A percentile compares a stretch with the other conserved stretches of the same genome.
These are phyloP conservation scores for Coniosporium apollinis DNA, from an alignment of 495 filamentous ascomycete species.

Conservation along the genomic window DNA sequence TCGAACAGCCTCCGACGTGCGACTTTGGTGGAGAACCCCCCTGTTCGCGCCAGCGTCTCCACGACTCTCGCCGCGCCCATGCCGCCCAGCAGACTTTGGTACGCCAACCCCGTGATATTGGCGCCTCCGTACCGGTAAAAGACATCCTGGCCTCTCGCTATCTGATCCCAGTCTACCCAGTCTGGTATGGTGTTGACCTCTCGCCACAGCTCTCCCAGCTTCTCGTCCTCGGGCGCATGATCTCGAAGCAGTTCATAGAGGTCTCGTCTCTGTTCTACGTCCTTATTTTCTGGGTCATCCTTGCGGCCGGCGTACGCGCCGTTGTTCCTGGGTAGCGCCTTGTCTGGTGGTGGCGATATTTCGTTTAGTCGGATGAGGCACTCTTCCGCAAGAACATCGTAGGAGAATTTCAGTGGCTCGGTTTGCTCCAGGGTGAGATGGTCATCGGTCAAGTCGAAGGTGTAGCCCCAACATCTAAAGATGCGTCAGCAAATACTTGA, in stretches of 20 bases:
- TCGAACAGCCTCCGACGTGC: conserved; percentile 55
- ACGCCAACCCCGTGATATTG: conserved; percentile 44
- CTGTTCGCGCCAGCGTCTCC: conserved; percentile 60
- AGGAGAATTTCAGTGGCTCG: conserved; percentile 42
- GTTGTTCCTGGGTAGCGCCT: conserved; percentile 18
- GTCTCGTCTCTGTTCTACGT: conserved; percentile 26
- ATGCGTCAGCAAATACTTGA: background rate
- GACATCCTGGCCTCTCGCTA: conserved; percentile 47
- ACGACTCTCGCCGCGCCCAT: conserved; percentile 41
- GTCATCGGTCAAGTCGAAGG: conserved; percentile 50
- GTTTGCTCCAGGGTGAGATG: conserved; percentile 47
- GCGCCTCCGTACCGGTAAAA: conserved; percentile 48
- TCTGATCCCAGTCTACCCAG: conserved; percentile 75
- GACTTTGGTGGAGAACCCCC: conserved; percentile 56
- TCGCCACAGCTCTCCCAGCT: conserved; percentile 43
- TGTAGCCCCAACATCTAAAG: conserved; percentile 40
- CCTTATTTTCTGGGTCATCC: conserved; percentile 9
- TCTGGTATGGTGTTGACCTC: conserved; percentile 52
- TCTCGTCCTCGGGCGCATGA: conserved; percentile 38
- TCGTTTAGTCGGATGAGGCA: conserved; percentile 42
- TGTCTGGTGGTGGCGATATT: conserved; percentile 28
- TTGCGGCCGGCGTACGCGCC: conserved; percentile 8
- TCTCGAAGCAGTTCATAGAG: conserved; percentile 43
- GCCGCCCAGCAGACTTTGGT: conserved; percentile 48
- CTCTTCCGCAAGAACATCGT: conserved; percentile 51